Evolutionary conservation across 345 rosid genomes (phyloP).

Genomic region (Acer saccharum): DNA sequence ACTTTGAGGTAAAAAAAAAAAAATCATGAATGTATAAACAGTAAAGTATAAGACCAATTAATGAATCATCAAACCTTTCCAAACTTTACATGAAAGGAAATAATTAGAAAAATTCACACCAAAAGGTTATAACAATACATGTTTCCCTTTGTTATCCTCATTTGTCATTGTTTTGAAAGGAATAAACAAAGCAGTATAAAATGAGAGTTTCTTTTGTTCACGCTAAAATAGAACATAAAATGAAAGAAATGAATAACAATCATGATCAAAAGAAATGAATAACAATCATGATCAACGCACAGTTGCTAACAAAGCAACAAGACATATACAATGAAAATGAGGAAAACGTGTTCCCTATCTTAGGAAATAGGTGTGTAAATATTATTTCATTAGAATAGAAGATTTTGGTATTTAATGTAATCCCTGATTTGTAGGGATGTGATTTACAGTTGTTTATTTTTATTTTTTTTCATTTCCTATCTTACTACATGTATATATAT

Average conservation of each 20-base stretch:
- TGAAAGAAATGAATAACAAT: not conserved
- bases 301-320: not conserved
- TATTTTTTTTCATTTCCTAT: too few relatives aligned
- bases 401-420: not conserved
- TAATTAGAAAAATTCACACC: not conserved
- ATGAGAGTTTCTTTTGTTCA: conserved; percentile 70
- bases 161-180: conserved; percentile 57
- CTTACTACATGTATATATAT: too few relatives aligned
- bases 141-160: conserved; percentile 62
- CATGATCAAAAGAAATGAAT: not conserved
- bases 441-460: not conserved
- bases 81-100: not conserved
- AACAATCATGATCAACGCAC: not conserved
- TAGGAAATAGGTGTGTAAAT: not conserved
- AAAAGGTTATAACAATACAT: conserved; percentile 34
- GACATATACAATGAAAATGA: too few relatives aligned
- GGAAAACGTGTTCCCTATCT: not conserved
- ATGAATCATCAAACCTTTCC: too few relatives aligned
- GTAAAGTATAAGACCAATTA: too few relatives aligned
- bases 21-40: too few relatives aligned
- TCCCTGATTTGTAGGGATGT: not conserved
- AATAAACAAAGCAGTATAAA: conserved; percentile 82
- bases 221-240: conserved; percentile 40
- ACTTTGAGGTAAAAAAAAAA: too few relatives aligned
- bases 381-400: not conserved